A percentile compares a stretch with the other conserved stretches of the same genome.
phyloP scores from a whole-genome alignment of 2,329 filamentous ascomycete species.

The Paracorniculantispora psalliotae region DNA sequence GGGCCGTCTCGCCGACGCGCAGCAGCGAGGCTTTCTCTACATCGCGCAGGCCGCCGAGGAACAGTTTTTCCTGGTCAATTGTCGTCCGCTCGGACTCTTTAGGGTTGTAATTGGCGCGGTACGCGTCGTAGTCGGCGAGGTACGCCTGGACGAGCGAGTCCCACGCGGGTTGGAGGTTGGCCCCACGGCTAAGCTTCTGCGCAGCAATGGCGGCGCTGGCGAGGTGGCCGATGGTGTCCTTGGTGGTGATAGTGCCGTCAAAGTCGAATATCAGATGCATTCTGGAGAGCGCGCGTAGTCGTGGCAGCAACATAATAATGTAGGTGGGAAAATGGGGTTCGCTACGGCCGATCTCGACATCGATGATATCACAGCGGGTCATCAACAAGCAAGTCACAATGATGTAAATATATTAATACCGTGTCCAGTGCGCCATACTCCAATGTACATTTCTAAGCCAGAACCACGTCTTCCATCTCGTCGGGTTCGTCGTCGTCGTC shows the following conservation, averaged over 20 bases:
- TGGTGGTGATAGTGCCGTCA: constrained; percentile 53
- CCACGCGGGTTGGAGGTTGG: constrained; percentile 38
- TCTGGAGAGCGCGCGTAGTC: not conserved
- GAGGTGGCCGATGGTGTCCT: constrained; percentile 48
- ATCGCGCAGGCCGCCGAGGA: constrained; percentile 33
- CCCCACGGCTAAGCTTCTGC: constrained; percentile 22
- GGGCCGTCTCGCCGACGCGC: constrained; percentile 36
- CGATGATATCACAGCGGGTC: not conserved
- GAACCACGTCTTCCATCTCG: constrained; percentile 73
- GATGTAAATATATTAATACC: not conserved
- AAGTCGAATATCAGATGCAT: constrained; percentile 53
- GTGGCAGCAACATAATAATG: not conserved
- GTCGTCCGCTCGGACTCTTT: constrained; percentile 28
- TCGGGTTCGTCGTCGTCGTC: constrained; percentile 63
- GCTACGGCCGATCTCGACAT: not conserved
- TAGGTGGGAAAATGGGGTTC: not conserved
- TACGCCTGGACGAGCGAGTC: constrained; percentile 42
- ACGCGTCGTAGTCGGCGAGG: constrained; percentile 35
- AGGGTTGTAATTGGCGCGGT: constrained; percentile 31
- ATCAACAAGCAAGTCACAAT: not conserved
- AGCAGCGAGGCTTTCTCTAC: constrained; percentile 44
- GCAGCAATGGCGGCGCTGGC: constrained; percentile 38
- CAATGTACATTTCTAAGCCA: not conserved
- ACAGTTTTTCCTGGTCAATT: constrained; percentile 37
- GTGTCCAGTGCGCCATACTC: not conserved